A percentile compares a stretch with the other conserved stretches of the same genome.
phyloP scores from a whole-genome alignment of 306 rosid genomes.

The Inga laurina region DNA sequence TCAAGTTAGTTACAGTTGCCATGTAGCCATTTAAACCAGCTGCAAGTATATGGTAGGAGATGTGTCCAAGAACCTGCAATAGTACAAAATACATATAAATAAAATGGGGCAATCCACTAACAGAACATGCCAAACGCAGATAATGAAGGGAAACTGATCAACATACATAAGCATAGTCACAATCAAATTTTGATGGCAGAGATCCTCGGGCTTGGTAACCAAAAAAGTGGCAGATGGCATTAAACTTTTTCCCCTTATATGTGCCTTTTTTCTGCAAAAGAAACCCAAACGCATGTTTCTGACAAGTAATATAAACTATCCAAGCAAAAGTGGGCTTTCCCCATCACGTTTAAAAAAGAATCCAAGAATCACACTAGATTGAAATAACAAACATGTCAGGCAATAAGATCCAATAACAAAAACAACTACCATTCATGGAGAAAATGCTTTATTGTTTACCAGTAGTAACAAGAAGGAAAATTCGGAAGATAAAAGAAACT shows the following conservation, averaged over 20 bases:
- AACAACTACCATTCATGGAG: not conserved
- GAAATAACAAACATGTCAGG: not conserved
- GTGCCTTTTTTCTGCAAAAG: slow-evolving; percentile 89
- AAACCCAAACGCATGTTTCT: not conserved
- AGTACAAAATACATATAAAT: not conserved
- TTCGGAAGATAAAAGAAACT: not conserved
- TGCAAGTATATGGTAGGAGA: slow-evolving; percentile 90
- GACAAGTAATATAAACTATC: slow-evolving; percentile 11
- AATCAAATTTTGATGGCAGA: slow-evolving; percentile 92
- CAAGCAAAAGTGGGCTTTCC: slow-evolving; percentile 10
- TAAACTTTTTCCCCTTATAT: slow-evolving; percentile 97
- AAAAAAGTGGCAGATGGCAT: slow-evolving; percentile 96
- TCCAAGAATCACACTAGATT: slow-evolving; percentile 9
- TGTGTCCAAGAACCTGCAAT: slow-evolving; percentile 70
- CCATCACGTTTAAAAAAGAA: slow-evolving; percentile 10
- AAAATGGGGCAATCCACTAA: not conserved
- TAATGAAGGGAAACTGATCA: slow-evolving; percentile 23
- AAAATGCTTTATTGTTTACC: not conserved
- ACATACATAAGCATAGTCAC: slow-evolving; percentile 95
- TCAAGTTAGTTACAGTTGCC: slow-evolving; percentile 72
- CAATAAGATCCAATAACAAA: not conserved
- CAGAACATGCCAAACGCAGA: slow-evolving; percentile 15
- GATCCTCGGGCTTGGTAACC: slow-evolving; percentile 99
- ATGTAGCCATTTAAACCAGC: slow-evolving; percentile 75
- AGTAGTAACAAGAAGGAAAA: slow-evolving; percentile 3